Evolutionary conservation across 1,139 yeast genomes (phyloP).

Genomic region (Ogataea hybrid): DNA sequence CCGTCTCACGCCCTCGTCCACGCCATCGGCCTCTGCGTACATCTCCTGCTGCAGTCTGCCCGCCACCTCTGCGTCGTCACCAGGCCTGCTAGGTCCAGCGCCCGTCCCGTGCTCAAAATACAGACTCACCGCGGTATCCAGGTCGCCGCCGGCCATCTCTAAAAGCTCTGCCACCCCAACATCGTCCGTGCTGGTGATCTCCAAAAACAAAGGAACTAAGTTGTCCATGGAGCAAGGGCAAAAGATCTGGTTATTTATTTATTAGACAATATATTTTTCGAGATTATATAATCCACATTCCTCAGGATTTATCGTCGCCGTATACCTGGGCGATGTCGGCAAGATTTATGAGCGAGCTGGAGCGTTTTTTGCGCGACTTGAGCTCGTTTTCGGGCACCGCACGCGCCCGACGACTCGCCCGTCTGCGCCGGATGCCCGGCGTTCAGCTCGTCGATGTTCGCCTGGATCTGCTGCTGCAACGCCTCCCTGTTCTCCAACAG

Average conservation of each 20-base stretch:
- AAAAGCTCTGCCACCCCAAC: constrained; percentile 76
- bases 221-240: constrained; percentile 35
- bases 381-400: constrained; percentile 8
- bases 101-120: constrained; percentile 70
- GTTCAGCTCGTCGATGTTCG: constrained; percentile 24
- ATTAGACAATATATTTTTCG: background rate
- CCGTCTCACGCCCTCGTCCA: constrained; percentile 61
- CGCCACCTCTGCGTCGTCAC: constrained; percentile 60
- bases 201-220: constrained; percentile 69
- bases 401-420: background rate
- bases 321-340: constrained; percentile 6
- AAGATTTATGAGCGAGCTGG: constrained; percentile 5
- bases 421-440: constrained; percentile 20
- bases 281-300: constrained; percentile 1
- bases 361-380: constrained; percentile 7
- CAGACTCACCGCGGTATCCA: constrained; percentile 83
- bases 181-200: constrained; percentile 78
- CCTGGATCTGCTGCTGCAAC: constrained; percentile 15
- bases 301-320: constrained; percentile 2
- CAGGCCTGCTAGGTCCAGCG: constrained; percentile 21
- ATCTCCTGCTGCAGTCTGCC: constrained; percentile 65
- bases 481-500: constrained; percentile 24
- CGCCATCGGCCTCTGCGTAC: constrained; percentile 40
- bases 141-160: constrained; percentile 72
- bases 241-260: constrained; percentile 1